Base-by-base conservation (phyloP, 2,329 filamentous ascomycete genomes). In the Fusarium pseudonygamai region DNA sequence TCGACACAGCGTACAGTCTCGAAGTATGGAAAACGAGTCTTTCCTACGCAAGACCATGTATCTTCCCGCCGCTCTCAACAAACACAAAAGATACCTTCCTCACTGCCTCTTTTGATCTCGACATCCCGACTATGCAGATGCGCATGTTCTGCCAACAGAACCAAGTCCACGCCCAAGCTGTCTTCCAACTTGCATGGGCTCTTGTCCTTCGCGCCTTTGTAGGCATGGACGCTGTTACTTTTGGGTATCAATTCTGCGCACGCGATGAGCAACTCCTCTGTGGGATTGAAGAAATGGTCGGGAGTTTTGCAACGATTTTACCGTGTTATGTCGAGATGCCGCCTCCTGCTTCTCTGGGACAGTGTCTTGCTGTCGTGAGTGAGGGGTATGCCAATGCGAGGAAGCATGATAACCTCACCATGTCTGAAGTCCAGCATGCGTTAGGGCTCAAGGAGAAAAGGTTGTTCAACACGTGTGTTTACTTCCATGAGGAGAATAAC, bases 141-240 rank as follows among this genome's bases (percentile, higher is more conserved):
- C 82, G 85, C 15, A 81, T 84, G 14, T 89, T 89, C 50, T 82
- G 80, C 60, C 61, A 73, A 0, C 55, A 81, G 82, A 49, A 81
- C 68, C 13, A 81, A 14, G 81, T 88, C 6, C 85, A 85, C 1
- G 79, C 86, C 1, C 84, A 87, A 0, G 85, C 87, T 0, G 81
- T 90, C 7, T 81, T 91, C 8, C 85, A 87, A 30, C 84, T 89
- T n/a, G 88, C 89, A 0, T 92, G 89, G 89, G 87, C 85, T 0
- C 80, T 92, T 26, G 83, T 90, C 1, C 80, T 91, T 1, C 85
- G 88, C 5, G 83, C 85, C 3, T 91, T 89, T 71, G 84, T 87
- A 7, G 87, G 87, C 4, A 83, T 83, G 22, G 82, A 86, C 28
- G 83, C 85, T 16, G 85, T 90, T 13, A 84, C 86, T 42, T 91